Evolutionary conservation across 768 basidiomycete genomes (phyloP).

Genomic region (Tricholoma sp.): DNA sequence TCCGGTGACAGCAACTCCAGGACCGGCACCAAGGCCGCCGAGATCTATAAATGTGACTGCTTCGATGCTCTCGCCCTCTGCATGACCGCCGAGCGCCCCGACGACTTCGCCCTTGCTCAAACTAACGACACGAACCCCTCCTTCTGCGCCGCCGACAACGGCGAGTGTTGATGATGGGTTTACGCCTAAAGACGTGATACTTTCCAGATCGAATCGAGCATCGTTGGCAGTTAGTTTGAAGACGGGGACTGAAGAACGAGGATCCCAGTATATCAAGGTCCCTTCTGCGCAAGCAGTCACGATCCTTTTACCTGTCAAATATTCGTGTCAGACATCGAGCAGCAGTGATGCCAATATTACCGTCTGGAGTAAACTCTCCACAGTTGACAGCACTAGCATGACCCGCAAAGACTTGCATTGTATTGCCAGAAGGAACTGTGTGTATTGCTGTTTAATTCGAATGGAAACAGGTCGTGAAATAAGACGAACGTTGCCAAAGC

Average conservation of each 20-base stretch:
- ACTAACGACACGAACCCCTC: slow-evolving; percentile 83
- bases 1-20: slow-evolving; percentile 74
- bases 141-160: slow-evolving; percentile 82
- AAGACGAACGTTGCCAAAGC: slow-evolving; percentile 90
- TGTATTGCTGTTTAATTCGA: neutral
- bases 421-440: slow-evolving; percentile 89
- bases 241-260: slow-evolving; percentile 67
- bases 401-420: slow-evolving; percentile 94
- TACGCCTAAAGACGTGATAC: slow-evolving; percentile 82
- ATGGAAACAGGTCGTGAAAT: neutral
- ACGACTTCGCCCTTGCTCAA: slow-evolving; percentile 84
- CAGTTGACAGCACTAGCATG: slow-evolving; percentile 82
- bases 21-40: slow-evolving; percentile 44
- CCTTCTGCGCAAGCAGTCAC: slow-evolving; percentile 84
- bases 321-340: neutral
- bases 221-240: slow-evolving; percentile 75
- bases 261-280: slow-evolving; percentile 87
- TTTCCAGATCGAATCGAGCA: slow-evolving; percentile 72
- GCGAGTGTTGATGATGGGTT: slow-evolving; percentile 88
- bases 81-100: slow-evolving; percentile 74
- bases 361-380: slow-evolving; percentile 91
- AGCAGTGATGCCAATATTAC: slow-evolving; percentile 27
- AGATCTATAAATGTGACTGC: slow-evolving; percentile 81
- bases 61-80: slow-evolving; percentile 86
- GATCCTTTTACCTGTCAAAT: slow-evolving; percentile 70